These are phyloP conservation scores for Aspergillus diversus DNA, from an alignment of 495 filamentous ascomycete genomes.

Conservation along the genomic window DNA sequence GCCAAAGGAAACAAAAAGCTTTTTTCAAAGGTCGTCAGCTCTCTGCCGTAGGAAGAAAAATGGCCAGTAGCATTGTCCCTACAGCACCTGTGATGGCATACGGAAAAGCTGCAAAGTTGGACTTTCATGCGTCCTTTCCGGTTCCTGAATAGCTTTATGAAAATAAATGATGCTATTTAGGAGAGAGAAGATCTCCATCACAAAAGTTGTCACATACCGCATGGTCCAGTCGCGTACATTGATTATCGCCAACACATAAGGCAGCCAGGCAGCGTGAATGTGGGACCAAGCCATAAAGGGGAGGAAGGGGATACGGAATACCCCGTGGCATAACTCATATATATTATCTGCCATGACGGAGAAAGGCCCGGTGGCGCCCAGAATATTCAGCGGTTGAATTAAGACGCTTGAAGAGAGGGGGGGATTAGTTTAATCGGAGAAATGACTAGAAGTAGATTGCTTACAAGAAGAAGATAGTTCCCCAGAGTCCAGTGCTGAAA, in stretches of 20 bases:
- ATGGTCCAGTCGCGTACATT: slow-evolving; percentile 80
- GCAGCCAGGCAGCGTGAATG: slow-evolving; percentile 73
- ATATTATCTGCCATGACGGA: slow-evolving; percentile 74
- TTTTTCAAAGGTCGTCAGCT: slow-evolving; percentile 55
- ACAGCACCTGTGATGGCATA: slow-evolving; percentile 71
- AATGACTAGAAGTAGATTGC: slow-evolving; percentile 22
- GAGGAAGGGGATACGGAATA: slow-evolving; percentile 68
- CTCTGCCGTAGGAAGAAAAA: slow-evolving; percentile 66
- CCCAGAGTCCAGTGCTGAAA: slow-evolving; percentile 71
- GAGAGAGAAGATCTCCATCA: slow-evolving; percentile 71
- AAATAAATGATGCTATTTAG: slow-evolving; percentile 77
- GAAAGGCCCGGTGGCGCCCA: slow-evolving; percentile 76
- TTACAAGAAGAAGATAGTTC: slow-evolving; percentile 67
- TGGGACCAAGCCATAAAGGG: slow-evolving; percentile 77
- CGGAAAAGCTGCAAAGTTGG: slow-evolving; percentile 69
- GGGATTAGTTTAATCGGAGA: slow-evolving; percentile 2
- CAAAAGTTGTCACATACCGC: slow-evolving; percentile 75
- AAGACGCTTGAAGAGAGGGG: slow-evolving; percentile 52
- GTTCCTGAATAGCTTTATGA: slow-evolving; percentile 72
- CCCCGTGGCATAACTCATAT: slow-evolving; percentile 59
- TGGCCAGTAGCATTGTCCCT: slow-evolving; percentile 69
- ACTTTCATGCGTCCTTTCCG: slow-evolving; percentile 60
- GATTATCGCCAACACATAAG: slow-evolving; percentile 68
- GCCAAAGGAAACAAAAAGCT: neutral
- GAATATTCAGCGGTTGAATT: slow-evolving; percentile 70